Conservation (phyloP, 495 filamentous ascomycete genomes). For the Neurospora intermedia region DNA sequence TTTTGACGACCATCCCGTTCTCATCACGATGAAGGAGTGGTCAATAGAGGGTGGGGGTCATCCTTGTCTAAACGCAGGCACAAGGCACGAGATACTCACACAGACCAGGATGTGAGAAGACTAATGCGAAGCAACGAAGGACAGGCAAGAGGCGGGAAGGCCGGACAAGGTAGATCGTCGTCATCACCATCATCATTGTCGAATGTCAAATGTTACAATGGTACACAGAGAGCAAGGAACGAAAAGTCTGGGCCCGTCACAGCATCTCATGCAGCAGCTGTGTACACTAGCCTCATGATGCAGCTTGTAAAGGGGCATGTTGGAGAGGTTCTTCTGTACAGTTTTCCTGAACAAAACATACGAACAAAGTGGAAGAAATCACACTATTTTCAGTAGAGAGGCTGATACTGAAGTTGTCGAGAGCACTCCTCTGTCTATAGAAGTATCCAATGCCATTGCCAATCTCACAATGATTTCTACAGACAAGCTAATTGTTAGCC, state of each 20-base stretch:
- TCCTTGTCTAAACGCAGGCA: background rate
- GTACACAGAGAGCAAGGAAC: background rate
- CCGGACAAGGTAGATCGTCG: background rate
- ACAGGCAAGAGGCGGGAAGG: background rate
- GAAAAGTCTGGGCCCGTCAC: background rate
- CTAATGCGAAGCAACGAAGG: background rate
- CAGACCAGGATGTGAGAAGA: background rate
- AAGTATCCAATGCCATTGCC: background rate
- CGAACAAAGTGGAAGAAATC: too few relatives aligned
- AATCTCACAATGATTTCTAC: background rate
- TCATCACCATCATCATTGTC: background rate
- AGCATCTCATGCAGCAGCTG: background rate
- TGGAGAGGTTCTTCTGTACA: background rate
- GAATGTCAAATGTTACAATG: background rate
- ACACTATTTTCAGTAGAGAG: background rate
- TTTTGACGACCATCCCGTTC: background rate
- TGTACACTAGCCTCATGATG: background rate
- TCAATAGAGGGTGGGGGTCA: background rate
- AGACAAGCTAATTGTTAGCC: conserved; percentile 9
- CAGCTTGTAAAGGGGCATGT: background rate
- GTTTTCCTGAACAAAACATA: too few relatives aligned
- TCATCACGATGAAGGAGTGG: background rate
- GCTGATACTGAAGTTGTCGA: background rate
- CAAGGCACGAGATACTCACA: background rate
- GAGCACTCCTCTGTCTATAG: background rate